Percentiles rank a stretch among this genome's conserved stretches.
Conservation (phyloP, 192 early-diverging fungal genomes). For the Podila horticola region DNA sequence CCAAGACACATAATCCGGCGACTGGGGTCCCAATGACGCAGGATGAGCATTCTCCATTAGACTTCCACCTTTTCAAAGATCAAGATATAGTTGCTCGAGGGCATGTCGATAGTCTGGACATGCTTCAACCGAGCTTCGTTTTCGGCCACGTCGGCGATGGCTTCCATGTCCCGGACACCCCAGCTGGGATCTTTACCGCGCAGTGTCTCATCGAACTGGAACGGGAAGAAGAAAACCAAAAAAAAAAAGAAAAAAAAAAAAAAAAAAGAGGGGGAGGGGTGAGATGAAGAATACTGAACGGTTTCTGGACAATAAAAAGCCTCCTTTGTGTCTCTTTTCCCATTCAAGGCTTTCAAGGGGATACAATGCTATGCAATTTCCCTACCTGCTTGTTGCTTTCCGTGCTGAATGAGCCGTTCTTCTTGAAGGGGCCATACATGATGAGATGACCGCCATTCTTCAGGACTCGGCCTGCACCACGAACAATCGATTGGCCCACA, state of each 20-base stretch:
- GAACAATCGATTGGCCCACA: constrained; percentile 35
- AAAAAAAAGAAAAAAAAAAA: too few relatives aligned
- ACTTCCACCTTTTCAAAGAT: constrained; percentile 13
- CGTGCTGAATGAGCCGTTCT: constrained; percentile 17
- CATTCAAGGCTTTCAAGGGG: constrained; percentile 19
- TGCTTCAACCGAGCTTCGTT: constrained; percentile 22
- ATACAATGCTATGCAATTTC: background rate
- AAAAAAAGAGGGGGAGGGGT: too few relatives aligned
- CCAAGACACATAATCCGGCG: too few relatives aligned
- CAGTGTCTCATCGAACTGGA: constrained; percentile 33
- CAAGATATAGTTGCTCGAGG: constrained; percentile 42
- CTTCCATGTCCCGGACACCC: constrained; percentile 49
- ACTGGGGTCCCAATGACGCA: too few relatives aligned
- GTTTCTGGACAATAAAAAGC: constrained; percentile 11
- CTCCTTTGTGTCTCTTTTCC: constrained; percentile 15
- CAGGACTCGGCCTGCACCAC: constrained; percentile 20
- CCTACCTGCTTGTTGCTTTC: constrained; percentile 27
- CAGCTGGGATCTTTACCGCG: constrained; percentile 35
- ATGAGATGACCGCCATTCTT: constrained; percentile 20
- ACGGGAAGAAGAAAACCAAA: too few relatives aligned
- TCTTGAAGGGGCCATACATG: constrained; percentile 27
- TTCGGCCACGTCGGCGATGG: constrained; percentile 18
- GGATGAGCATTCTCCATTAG: too few relatives aligned
- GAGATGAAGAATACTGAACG: constrained; percentile 12
- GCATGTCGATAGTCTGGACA: constrained; percentile 25